A percentile compares a stretch with the other conserved stretches of the same genome.
Conservation (phyloP, 2,329 filamentous ascomycete species). For the Leptographium galeiforme region DNA sequence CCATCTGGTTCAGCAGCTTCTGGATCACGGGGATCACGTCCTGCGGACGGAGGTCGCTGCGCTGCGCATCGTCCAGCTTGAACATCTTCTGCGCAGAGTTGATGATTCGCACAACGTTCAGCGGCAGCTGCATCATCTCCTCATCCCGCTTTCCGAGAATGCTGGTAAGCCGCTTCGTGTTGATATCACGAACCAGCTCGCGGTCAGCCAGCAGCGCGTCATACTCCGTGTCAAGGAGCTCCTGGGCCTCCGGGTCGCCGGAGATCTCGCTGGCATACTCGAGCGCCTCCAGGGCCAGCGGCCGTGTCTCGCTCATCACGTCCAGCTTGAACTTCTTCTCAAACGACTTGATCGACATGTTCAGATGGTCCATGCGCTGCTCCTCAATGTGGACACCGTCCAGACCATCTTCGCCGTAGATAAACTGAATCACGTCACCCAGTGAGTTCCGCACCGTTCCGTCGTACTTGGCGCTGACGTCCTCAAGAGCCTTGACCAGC, state of each 20-base stretch:
- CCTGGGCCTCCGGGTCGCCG: constrained; percentile 78
- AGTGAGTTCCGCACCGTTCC: constrained; percentile 94
- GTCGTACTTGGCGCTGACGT: constrained; percentile 95
- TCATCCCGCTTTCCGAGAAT: constrained; percentile 50
- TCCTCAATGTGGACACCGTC: constrained; percentile 91
- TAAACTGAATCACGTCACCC: constrained; percentile 91
- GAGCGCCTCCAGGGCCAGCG: constrained; percentile 56
- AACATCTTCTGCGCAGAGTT: constrained; percentile 84
- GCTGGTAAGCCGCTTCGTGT: constrained; percentile 24
- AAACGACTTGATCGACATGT: constrained; percentile 64
- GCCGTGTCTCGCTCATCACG: constrained; percentile 53
- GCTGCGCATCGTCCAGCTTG: constrained; percentile 70
- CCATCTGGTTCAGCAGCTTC: constrained; percentile 59
- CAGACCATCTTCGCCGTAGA: constrained; percentile 94
- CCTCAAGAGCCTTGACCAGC: constrained; percentile 94
- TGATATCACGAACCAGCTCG: constrained; percentile 56
- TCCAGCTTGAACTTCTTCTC: constrained; percentile 74
- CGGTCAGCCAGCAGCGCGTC: constrained; percentile 67
- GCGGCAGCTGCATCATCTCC: constrained; percentile 76
- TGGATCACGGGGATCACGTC: constrained; percentile 75
- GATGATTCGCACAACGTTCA: constrained; percentile 85
- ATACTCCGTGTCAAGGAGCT: constrained; percentile 77
- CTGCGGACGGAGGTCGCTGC: constrained; percentile 79
- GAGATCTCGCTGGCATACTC: constrained; percentile 79
- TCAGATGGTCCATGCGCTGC: constrained; percentile 77